phyloP scores from a whole-genome alignment of 2,329 filamentous ascomycete species.

The Hypoxylon sp. region DNA sequence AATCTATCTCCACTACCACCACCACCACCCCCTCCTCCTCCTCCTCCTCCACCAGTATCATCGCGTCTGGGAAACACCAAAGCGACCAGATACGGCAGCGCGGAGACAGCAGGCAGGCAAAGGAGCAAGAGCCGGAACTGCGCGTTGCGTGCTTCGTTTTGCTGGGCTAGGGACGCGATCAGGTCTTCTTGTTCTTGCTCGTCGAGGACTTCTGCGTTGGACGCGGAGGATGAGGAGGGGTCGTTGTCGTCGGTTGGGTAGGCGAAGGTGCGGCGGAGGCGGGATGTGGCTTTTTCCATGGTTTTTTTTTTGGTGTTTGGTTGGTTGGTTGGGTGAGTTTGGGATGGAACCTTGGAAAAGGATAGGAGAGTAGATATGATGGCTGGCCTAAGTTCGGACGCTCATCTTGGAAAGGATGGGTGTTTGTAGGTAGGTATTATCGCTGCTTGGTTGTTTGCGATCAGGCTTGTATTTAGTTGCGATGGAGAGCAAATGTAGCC shows the following conservation, averaged over 20 bases:
- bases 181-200: constrained; percentile 75
- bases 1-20: neutral
- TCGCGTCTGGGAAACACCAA: constrained; percentile 55
- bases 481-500: constrained; percentile 11
- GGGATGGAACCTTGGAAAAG: neutral
- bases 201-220: constrained; percentile 52
- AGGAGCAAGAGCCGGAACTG: constrained; percentile 72
- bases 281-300: constrained; percentile 57
- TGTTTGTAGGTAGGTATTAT: neutral
- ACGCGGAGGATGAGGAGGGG: constrained; percentile 68
- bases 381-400: neutral
- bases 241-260: constrained; percentile 75
- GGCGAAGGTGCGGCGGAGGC: constrained; percentile 82
- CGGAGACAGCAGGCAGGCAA: constrained; percentile 69
- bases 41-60: too few species aligned
- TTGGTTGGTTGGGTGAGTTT: constrained; percentile 8
- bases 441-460: constrained; percentile 9
- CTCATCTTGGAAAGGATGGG: constrained; percentile 15
- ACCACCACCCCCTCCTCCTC: too few species aligned
- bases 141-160: constrained; percentile 71
- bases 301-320: constrained; percentile 7
- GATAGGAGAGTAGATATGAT: neutral
- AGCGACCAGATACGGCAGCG: constrained; percentile 68
- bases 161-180: constrained; percentile 67
- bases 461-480: constrained; percentile 5